phyloP scores from a whole-genome alignment of 2,329 filamentous ascomycete species.

The Cryphonectria naterciae region DNA sequence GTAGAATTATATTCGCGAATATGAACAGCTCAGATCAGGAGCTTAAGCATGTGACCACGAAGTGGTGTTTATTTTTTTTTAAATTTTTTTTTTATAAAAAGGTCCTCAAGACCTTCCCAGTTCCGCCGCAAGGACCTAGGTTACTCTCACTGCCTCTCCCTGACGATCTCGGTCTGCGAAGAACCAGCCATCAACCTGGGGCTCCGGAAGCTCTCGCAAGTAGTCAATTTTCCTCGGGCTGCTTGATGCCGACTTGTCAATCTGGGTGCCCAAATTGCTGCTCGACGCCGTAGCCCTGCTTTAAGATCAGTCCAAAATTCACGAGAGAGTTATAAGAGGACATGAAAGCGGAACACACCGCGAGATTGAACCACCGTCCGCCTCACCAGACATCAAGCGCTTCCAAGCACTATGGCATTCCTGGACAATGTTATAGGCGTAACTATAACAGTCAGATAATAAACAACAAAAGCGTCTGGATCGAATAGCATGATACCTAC shows the following conservation, averaged over 20 bases:
- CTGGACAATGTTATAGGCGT: neutral
- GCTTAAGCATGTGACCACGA: neutral
- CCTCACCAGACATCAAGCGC: neutral
- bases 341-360: neutral
- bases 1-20: neutral
- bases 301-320: neutral
- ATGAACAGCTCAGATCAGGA: neutral
- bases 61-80: no score
- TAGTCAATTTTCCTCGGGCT: neutral
- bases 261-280: neutral
- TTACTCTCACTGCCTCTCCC: neutral
- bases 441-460: neutral
- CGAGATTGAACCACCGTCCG: neutral
- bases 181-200: neutral
- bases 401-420: neutral
- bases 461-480: neutral
- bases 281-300: neutral
- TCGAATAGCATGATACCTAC: neutral
- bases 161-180: neutral
- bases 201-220: neutral
- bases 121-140: neutral
- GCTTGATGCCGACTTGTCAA: neutral
- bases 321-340: neutral
- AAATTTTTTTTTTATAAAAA: no score
- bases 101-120: neutral